Conservation (phyloP, 2,329 filamentous ascomycete genomes). For the Xylaria sp. region DNA sequence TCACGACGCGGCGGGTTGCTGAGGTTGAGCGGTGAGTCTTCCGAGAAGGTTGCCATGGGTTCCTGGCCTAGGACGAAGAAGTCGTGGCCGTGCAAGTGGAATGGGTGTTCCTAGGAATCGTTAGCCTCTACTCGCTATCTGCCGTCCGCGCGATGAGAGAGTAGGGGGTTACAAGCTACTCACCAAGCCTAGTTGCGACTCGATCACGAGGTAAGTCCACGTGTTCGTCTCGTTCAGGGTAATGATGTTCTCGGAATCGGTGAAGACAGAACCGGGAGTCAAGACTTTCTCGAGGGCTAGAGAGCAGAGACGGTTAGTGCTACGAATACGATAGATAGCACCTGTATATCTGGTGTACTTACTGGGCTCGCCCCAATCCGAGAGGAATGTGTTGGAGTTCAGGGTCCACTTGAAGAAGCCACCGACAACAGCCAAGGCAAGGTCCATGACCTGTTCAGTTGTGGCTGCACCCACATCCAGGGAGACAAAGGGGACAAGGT, state of each 20-base stretch:
- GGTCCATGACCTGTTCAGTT: slow-evolving; percentile 46
- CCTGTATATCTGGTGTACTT: slow-evolving; percentile 28
- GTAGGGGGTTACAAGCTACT: slow-evolving; percentile 19
- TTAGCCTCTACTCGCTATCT: slow-evolving; percentile 8
- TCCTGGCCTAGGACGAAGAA: slow-evolving; percentile 54
- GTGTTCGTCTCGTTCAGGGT: slow-evolving; percentile 46
- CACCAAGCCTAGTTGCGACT: slow-evolving; percentile 43
- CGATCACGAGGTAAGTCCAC: slow-evolving; percentile 54
- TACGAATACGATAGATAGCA: neutral
- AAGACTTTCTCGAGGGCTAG: slow-evolving; percentile 52
- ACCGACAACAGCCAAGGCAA: slow-evolving; percentile 45
- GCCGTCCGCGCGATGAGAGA: slow-evolving; percentile 1
- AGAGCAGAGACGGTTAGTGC: slow-evolving; percentile 20
- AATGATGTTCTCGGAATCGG: slow-evolving; percentile 48
- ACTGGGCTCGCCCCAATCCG: slow-evolving; percentile 62
- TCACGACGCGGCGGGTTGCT: slow-evolving; percentile 63
- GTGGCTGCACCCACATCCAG: slow-evolving; percentile 48
- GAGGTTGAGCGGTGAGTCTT: slow-evolving; percentile 50
- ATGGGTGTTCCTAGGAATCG: slow-evolving; percentile 52
- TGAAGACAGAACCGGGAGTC: slow-evolving; percentile 43
- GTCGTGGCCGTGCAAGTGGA: slow-evolving; percentile 60
- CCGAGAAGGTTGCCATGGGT: slow-evolving; percentile 46
- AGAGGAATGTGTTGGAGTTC: slow-evolving; percentile 59
- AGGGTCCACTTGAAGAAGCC: slow-evolving; percentile 61
- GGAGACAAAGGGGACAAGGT: slow-evolving; percentile 53